Evolutionary conservation across 202 grass and related monocot species (phyloP), one percentile per base, ranked within the genome.

Genomic region (Miscanthus sacchariflorus): DNA sequence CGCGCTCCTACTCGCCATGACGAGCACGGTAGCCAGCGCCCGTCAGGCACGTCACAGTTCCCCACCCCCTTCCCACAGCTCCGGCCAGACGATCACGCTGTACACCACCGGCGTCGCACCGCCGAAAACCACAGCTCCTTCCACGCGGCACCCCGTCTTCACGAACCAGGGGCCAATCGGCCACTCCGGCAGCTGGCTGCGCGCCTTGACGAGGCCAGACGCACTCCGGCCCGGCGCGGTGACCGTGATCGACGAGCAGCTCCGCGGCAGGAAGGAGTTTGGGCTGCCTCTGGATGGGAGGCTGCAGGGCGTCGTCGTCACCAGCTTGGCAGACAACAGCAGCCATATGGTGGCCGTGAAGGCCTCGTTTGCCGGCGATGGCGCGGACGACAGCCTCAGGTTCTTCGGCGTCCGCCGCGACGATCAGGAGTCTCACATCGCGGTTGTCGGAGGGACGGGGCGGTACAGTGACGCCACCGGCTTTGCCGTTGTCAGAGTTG

Each of bases 391-490:
- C 59, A 95, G 88, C 82, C 52, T 95, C 67, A 95, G 91, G 80
- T 95, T 97, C 84, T 96, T 99, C 35, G 93, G 94, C 14, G 66
- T 93, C 11, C 87, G 65, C 74, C 84, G 21, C 0, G 58, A 88
- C 2, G 75, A 52, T 38, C 66, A 52, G 13, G 36, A 96, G 89
- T 92, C 91, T 19, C 93, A 95, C 23, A 79, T 99, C 67, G 88
- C 93, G 2, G 84, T 99, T 3, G 86, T 99, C 45, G 91, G 97
- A 77, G 97, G 94, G 72, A 90, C 89, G 17, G 92, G 93, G 3
- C 83, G 87, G 63, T 99, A 88, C 52, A 30, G 81, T 40, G 46
- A 84, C 5, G 84, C 79, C n/a, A 78, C 90, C 18, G 97, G 93
- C 9, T 88, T 95, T 46, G 90, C 94, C 3, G 70, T 88, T 28